Percentiles rank a stretch among this genome's conserved stretches.
These are phyloP conservation scores for Kalanchoe fedtschenkoi DNA, from an alignment of 164 flowering plant species.

Conservation along the genomic window DNA sequence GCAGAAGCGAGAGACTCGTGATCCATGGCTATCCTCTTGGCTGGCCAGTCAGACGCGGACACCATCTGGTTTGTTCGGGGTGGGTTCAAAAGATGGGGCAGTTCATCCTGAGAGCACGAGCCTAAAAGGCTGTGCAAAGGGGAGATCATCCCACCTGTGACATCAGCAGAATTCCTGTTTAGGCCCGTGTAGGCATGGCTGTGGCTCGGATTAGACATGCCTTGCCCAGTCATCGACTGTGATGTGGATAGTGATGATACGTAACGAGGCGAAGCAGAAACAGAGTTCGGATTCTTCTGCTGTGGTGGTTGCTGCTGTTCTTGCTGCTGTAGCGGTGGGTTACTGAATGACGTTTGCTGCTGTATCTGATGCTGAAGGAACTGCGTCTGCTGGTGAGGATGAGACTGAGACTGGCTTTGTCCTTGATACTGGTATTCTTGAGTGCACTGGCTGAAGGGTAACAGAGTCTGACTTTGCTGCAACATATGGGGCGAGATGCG, in stretches of 20 bases:
- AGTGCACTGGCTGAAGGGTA: constrained; percentile 32
- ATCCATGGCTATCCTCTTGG: constrained; percentile 57
- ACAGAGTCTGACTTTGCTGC: constrained; percentile 53
- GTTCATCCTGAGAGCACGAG: constrained; percentile 53
- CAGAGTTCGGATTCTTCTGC: constrained; percentile 31
- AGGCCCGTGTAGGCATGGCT: constrained; percentile 51
- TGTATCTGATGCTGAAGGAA: constrained; percentile 27
- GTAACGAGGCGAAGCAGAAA: constrained; percentile 39
- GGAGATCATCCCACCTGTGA: constrained; percentile 33
- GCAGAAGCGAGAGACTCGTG: constrained; percentile 35
- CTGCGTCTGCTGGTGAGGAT: no score
- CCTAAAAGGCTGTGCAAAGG: constrained; percentile 61
- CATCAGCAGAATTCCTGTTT: constrained; percentile 27
- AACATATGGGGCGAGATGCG: constrained; percentile 48
- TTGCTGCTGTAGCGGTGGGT: constrained; percentile 13
- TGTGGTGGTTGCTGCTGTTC: constrained; percentile 18
- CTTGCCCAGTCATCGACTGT: constrained; percentile 38
- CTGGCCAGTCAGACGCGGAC: constrained; percentile 42
- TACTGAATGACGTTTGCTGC: constrained; percentile 22
- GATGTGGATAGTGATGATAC: constrained; percentile 42
- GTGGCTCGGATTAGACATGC: constrained; percentile 44
- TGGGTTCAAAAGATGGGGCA: constrained; percentile 41
- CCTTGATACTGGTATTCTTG: constrained; percentile 28
- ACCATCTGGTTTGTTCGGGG: constrained; percentile 32
- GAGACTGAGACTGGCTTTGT: constrained; percentile 10